These are phyloP conservation scores for Melastoma candidum DNA, from an alignment of 441 rosid genomes.

Conservation along the genomic window DNA sequence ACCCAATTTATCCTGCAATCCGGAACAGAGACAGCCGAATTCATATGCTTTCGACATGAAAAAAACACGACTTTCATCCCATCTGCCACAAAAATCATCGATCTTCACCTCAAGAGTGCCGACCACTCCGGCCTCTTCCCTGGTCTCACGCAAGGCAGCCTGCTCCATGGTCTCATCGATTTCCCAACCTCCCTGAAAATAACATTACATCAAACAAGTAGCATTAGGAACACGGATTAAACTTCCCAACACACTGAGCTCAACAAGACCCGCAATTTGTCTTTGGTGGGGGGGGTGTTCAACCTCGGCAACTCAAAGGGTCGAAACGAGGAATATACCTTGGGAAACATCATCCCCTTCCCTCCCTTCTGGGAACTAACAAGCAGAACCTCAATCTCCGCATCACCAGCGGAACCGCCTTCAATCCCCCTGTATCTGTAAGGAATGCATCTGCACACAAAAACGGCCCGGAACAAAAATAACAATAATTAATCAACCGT, in stretches of 20 bases:
- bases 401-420: neutral
- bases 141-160: constrained; percentile 16
- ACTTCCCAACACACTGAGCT: no score
- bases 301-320: no score
- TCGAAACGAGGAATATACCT: constrained; percentile 9
- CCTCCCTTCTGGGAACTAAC: constrained; percentile 17
- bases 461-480: neutral
- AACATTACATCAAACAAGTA: neutral
- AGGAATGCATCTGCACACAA: constrained; percentile 19
- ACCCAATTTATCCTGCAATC: constrained; percentile 18
- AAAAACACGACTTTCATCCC: neutral
- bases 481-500: neutral
- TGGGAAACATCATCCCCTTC: constrained; percentile 18
- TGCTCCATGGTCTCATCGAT: constrained; percentile 15
- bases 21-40: neutral
- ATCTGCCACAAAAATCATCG: neutral
- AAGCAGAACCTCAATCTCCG: constrained; percentile 16
- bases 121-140: constrained; percentile 17
- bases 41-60: neutral
- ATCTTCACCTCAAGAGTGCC: constrained; percentile 15
- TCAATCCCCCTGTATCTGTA: constrained; percentile 11
- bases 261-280: no score
- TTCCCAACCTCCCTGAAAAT: constrained; percentile 20
- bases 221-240: neutral
- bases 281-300: no score